Evolutionary conservation across 805 yeast species (phyloP).

Genomic region (Yarrowia keelungensis): DNA sequence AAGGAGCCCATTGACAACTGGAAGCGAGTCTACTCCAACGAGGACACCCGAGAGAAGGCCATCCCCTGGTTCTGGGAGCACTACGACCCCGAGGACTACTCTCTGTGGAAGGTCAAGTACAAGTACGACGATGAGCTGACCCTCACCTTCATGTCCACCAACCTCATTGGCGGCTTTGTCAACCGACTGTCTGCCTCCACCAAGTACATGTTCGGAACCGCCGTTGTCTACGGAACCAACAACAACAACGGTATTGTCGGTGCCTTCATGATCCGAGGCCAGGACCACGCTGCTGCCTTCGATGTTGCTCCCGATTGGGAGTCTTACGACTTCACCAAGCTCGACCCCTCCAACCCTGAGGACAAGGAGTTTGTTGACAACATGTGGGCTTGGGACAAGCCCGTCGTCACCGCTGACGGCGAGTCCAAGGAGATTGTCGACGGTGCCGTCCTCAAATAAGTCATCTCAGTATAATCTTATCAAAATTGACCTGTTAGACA

Average conservation of each 20-base stretch:
- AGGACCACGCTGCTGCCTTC: constrained; percentile 88
- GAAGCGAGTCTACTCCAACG: constrained; percentile 96
- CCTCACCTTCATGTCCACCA: constrained; percentile 96
- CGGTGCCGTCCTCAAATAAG: constrained; percentile 95
- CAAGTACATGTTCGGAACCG: constrained; percentile 91
- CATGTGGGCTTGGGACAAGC: constrained; percentile 99
- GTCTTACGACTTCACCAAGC: constrained; percentile 81
- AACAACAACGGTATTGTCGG: constrained; percentile 97
- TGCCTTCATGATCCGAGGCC: constrained; percentile 94
- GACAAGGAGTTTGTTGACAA: constrained; percentile 82
- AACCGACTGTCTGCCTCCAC: constrained; percentile 90
- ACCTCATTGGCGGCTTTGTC: constrained; percentile 97
- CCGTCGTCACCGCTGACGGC: constrained; percentile 68
- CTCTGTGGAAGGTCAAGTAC: constrained; percentile 93
- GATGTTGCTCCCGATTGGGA: constrained; percentile 99
- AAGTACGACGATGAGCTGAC: constrained; percentile 98
- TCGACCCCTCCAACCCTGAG: constrained; percentile 79
- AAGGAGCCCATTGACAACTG: constrained; percentile 82
- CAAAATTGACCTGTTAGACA: constrained; percentile 1
- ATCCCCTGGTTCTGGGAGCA: constrained; percentile 98
- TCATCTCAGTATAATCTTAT: not conserved
- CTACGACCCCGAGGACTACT: constrained; percentile 91
- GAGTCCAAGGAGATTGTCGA: constrained; percentile 87
- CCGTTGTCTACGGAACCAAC: constrained; percentile 98
- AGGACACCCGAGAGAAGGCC: constrained; percentile 92